These are phyloP conservation scores for Solanum chmielewskii DNA, from an alignment of 257 asterid species.

Conservation along the genomic window DNA sequence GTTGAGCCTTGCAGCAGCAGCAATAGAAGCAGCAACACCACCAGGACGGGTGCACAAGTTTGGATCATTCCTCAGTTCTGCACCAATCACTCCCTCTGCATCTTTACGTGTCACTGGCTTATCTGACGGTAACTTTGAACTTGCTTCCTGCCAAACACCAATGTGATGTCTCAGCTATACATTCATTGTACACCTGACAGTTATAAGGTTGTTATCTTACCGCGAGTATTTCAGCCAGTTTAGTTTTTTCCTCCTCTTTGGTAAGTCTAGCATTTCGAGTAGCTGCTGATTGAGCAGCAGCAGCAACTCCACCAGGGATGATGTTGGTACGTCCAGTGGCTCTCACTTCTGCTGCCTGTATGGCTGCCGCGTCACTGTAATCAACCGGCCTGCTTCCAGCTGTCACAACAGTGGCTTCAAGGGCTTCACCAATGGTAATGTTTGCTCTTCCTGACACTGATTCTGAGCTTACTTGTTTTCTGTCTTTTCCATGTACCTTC, in stretches of 20 bases:
- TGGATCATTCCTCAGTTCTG: constrained; percentile 90
- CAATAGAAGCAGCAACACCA: constrained; percentile 87
- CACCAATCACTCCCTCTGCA: constrained; percentile 97
- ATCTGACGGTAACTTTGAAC: constrained; percentile 71
- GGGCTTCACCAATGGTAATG: constrained; percentile 93
- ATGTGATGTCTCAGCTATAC: neutral
- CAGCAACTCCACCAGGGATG: constrained; percentile 95
- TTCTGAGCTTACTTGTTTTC: constrained; percentile 5
- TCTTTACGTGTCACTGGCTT: constrained; percentile 84
- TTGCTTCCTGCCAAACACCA: constrained; percentile 55
- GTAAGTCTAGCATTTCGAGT: constrained; percentile 78
- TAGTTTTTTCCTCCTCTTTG: constrained; percentile 83
- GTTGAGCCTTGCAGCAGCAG: constrained; percentile 95
- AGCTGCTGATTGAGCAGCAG: constrained; percentile 97
- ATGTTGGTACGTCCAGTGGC: constrained; percentile 93
- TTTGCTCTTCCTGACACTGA: constrained; percentile 21
- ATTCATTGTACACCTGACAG: neutral
- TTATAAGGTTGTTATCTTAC: constrained; percentile 15
- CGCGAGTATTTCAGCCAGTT: constrained; percentile 61
- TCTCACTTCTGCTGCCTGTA: constrained; percentile 97
- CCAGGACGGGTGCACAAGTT: constrained; percentile 92
- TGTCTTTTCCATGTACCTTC: constrained; percentile 16
- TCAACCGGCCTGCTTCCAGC: constrained; percentile 85
- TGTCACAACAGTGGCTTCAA: constrained; percentile 83
- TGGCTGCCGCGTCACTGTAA: constrained; percentile 93